A percentile compares a stretch with the other conserved stretches of the same genome.
Conservation (phyloP, 768 basidiomycete species). For the Steccherinum ochraceum region DNA sequence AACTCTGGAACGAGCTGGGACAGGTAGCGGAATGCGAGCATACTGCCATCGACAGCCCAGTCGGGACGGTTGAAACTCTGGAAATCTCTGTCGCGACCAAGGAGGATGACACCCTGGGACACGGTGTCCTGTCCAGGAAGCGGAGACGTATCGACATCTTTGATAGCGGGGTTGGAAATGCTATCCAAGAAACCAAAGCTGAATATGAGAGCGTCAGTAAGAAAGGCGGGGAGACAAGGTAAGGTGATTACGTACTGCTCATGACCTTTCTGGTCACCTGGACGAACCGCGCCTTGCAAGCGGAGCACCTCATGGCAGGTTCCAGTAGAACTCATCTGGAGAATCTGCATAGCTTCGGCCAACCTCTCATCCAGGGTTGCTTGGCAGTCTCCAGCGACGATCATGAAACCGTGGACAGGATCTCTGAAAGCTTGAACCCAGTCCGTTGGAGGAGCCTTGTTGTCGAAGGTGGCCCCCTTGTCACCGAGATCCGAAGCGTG, state of each 20-base stretch:
- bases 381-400: conserved; percentile 42
- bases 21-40: conserved; percentile 27
- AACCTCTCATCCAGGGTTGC: conserved; percentile 23
- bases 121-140: conserved; percentile 19
- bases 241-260: conserved; percentile 16
- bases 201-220: background rate
- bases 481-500: conserved; percentile 26
- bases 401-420: conserved; percentile 42
- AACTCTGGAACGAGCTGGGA: conserved; percentile 30
- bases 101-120: conserved; percentile 21
- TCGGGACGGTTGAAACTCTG: conserved; percentile 22
- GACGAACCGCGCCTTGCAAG: conserved; percentile 30
- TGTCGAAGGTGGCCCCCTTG: conserved; percentile 31
- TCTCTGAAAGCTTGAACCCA: conserved; percentile 43
- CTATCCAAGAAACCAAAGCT: conserved; percentile 25
- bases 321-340: conserved; percentile 24
- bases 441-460: conserved; percentile 15
- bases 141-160: conserved; percentile 19
- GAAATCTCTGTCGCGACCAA: conserved; percentile 11
- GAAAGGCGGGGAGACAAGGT: too few relatives aligned
- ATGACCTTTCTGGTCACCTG: conserved; percentile 19
- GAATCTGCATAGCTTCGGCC: conserved; percentile 16
- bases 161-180: conserved; percentile 23
- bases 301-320: conserved; percentile 32
- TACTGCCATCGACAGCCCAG: conserved; percentile 26